Base-by-base conservation (phyloP, 345 rosid species). In the Gossypium herbaceum region DNA sequence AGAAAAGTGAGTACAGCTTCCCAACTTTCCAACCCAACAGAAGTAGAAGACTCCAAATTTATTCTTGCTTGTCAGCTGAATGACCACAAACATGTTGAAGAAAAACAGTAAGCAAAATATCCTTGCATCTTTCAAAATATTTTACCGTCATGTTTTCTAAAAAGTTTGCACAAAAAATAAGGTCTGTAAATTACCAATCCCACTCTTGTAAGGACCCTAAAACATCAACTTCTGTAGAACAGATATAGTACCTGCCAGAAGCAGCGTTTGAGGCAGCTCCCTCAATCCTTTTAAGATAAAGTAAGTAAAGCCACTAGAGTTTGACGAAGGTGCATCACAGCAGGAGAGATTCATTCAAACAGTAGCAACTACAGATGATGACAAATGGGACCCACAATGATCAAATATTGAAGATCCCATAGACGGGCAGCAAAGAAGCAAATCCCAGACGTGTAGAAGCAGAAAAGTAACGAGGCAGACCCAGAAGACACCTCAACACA, bases 401-500 rank as follows among this genome's bases (percentile, higher is more conserved):
- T 80, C 82, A 86, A 82, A 80, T 75, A 89, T 85, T 79, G 92
- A 85, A 85, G 91, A 89, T 83, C 89, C 91, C 92, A 84, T 79
- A 58, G 87, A 83, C 79, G 84, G 83, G 88, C 82, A 76, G 90
- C 83, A 75, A 81, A 85, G 85, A 79, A 84, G 80, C 81, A 79
- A 86, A 86, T 82, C 87, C 74, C 85, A 77, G 55, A 66, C 81
- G 89, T 79, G 95, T 82, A 87, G 91, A 84, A 82, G 91, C 94
- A 89, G 84, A 88, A 85, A 92, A 92, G 91, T 89, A 87, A 90
- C 76, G 92, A 88, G 78, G 97, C 86, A 89, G 91, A 92, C 83
- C 87, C 91, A 85, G 92, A 88, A 80, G 96, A 88, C 83, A 94
- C 97, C 97, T 94, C 97, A 82, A 87, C 89, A 85, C 82, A 85